Base-by-base conservation (phyloP, 1,284 basidiomycete genomes). In the Leccinum fuscescens region DNA sequence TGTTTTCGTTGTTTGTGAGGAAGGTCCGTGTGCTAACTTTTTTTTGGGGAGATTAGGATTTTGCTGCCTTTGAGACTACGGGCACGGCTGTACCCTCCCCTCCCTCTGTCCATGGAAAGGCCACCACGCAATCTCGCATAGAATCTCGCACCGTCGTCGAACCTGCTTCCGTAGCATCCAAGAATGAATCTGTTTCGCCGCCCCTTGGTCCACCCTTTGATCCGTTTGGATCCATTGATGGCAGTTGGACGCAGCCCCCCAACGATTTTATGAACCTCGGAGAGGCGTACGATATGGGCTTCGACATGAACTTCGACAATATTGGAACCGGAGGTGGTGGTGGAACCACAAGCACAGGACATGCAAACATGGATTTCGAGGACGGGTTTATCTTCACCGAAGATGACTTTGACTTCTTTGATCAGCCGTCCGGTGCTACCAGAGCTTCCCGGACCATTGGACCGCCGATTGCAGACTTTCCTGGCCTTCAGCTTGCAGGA, bases 361-460 rank as follows among this genome's bases (percentile, higher is more conserved):
- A 61, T 64, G 67, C 65, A 12, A 69, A 74, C 54, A 80, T 82
- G 72, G 83, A 83, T 57, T 82, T 86, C 58, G 86, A 88, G 49
- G 85, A 86, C 42, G 81, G 80, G 2, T 87, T 92, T 67, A 89
- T 86, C 11, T 87, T 92, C 67, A 91, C 90, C 0, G 89, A 92
- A 56, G 89, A 90, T 58, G 90, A 92, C 70, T 91, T 91, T 69
- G 86, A 81, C 68, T 91, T 89, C 71, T 92, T 90, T 66, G 88
- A 90, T 67, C 77, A 77, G 49, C 83, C 82, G 3, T 67, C 80
- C 1, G 69, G 63, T 49, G 35, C 56, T 37, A 49, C 64, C 44
- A 67, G 67, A 55, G 49, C 59, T 33, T 33, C 64, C 57, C 64
- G 58, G 14, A 33, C 65, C 22, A 60, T 62, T 2, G 42, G 44